Conservation (phyloP, 2,329 filamentous ascomycete genomes). For the Apiospora aurea region DNA sequence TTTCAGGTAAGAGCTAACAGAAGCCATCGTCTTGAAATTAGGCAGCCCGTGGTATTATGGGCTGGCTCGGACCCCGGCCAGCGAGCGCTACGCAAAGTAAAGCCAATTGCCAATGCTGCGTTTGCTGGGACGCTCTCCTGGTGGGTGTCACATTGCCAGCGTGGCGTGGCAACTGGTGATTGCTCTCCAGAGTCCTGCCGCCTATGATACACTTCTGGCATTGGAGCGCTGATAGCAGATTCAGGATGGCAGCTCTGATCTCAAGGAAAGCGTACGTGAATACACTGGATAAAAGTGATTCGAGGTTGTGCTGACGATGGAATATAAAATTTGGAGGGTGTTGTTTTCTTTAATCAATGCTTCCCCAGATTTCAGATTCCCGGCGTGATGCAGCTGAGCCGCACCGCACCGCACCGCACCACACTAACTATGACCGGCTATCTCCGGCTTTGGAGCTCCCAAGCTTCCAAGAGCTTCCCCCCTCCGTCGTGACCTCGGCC, state of each 20-base stretch:
- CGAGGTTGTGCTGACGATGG: too few relatives aligned
- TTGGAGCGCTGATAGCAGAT: background rate
- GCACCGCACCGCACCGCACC: background rate
- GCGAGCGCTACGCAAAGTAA: constrained; percentile 1
- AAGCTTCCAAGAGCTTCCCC: constrained; percentile 20
- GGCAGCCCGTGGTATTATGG: background rate
- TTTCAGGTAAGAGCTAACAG: background rate
- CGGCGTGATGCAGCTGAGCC: background rate
- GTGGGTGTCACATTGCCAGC: background rate
- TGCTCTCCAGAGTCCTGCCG: background rate
- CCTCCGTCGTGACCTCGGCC: background rate
- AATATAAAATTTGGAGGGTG: too few relatives aligned
- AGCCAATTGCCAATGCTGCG: background rate
- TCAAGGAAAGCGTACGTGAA: background rate
- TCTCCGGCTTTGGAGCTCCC: constrained; percentile 20
- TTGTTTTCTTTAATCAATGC: background rate
- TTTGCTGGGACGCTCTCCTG: background rate
- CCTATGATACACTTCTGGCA: background rate
- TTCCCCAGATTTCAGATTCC: constrained; percentile 12
- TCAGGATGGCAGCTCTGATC: background rate
- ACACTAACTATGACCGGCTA: constrained; percentile 18
- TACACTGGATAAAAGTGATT: too few relatives aligned
- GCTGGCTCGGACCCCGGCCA: background rate
- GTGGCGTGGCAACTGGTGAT: background rate
- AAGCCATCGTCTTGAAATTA: constrained; percentile 9